These are phyloP conservation scores for Hirsutella rhossiliensis DNA, from an alignment of 2,329 filamentous ascomycete genomes.

Conservation along the genomic window DNA sequence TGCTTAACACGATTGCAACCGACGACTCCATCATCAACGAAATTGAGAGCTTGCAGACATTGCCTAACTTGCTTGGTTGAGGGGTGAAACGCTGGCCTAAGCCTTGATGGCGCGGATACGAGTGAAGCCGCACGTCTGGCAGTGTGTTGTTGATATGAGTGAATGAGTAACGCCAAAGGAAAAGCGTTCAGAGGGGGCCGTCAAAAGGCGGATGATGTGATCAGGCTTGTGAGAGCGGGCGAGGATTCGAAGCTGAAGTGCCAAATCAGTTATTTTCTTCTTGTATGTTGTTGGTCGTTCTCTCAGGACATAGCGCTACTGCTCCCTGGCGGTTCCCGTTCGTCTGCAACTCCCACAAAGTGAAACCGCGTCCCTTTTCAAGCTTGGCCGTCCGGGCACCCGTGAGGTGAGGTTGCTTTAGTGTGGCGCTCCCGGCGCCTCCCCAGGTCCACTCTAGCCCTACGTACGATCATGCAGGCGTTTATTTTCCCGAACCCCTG, in stretches of 20 bases:
- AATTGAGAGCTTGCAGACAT: constrained; percentile 28
- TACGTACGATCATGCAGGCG: neutral
- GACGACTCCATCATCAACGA: constrained; percentile 49
- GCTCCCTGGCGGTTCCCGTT: too few species aligned
- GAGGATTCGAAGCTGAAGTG: too few species aligned
- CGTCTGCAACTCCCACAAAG: too few species aligned
- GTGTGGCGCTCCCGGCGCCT: neutral
- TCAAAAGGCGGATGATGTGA: too few species aligned
- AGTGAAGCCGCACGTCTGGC: neutral
- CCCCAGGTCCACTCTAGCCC: neutral
- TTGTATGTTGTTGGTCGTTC: too few species aligned
- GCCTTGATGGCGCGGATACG: neutral
- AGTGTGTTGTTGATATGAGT: neutral
- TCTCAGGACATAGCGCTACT: too few species aligned
- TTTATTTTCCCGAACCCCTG: neutral
- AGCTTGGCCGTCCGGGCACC: too few species aligned
- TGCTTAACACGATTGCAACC: constrained; percentile 40
- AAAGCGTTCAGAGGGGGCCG: too few species aligned
- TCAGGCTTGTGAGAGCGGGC: too few species aligned
- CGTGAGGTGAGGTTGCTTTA: neutral
- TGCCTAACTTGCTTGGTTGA: constrained; percentile 10
- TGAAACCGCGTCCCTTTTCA: too few species aligned
- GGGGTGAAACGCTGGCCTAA: neutral
- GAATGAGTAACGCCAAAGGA: too few species aligned
- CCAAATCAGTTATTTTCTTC: too few species aligned